Evolutionary conservation across 805 yeast genomes (phyloP).

Genomic region (Sugiyamaella floridensis): DNA sequence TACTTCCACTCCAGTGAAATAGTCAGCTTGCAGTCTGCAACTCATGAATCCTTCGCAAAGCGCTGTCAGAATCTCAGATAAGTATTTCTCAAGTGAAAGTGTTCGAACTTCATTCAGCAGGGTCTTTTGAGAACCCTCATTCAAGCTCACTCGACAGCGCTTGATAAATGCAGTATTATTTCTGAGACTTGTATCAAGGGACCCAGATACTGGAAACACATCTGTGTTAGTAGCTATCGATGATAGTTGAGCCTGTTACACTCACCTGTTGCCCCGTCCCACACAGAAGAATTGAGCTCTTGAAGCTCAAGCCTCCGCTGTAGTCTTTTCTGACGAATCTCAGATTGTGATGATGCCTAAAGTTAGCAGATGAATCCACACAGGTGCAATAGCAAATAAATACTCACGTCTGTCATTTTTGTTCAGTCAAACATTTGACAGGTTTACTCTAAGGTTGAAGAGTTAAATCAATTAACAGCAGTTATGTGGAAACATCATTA

Average conservation of each 20-base stretch:
- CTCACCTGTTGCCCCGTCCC: conserved; percentile 45
- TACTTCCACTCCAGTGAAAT: conserved; percentile 58
- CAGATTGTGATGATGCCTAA: not conserved
- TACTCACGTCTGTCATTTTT: too few species aligned
- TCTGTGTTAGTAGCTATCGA: conserved; percentile 1
- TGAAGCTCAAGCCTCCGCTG: conserved; percentile 29
- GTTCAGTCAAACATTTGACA: too few species aligned
- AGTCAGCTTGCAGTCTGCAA: conserved; percentile 49
- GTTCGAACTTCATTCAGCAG: conserved; percentile 55
- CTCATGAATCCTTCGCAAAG: conserved; percentile 54
- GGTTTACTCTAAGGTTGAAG: too few species aligned
- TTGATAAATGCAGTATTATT: conserved; percentile 73
- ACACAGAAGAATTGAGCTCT: conserved; percentile 42
- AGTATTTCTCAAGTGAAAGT: conserved; percentile 64
- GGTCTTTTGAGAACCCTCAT: conserved; percentile 41
- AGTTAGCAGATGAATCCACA: not conserved
- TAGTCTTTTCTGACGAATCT: conserved; percentile 1
- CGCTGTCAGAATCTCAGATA: conserved; percentile 60
- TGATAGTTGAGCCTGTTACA: conserved; percentile 2
- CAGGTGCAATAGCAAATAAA: too few species aligned
- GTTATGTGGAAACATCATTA: too few species aligned
- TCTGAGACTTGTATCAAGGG: conserved; percentile 64
- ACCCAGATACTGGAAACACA: conserved; percentile 15
- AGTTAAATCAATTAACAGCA: too few species aligned
- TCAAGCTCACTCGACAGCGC: conserved; percentile 53